phyloP scores from a whole-genome alignment of 1,284 basidiomycete genomes.

The Ustilago sp. region DNA sequence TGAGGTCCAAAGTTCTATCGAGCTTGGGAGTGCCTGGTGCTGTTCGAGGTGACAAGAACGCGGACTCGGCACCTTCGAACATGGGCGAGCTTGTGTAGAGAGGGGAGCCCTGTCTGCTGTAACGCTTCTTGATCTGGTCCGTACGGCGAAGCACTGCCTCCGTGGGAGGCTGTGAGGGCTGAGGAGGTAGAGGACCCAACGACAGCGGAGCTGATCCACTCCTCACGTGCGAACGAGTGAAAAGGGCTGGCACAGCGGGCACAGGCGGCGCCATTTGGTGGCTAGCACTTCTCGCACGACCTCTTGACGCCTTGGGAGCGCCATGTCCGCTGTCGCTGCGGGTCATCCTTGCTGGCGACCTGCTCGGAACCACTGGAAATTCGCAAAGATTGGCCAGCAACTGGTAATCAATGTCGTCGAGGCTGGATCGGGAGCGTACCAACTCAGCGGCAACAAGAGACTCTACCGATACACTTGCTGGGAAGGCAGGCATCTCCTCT shows the following conservation, averaged over 20 bases:
- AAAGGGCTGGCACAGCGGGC: not conserved
- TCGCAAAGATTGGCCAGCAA: conserved; percentile 36
- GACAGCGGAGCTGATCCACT: conserved; percentile 25
- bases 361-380: not conserved
- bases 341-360: not conserved
- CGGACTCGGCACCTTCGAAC: conserved; percentile 1
- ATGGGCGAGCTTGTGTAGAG: conserved; percentile 6
- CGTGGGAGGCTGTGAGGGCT: conserved; percentile 13
- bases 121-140: conserved; percentile 32
- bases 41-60: conserved; percentile 2
- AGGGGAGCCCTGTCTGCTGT: conserved; percentile 20
- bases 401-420: conserved; percentile 40
- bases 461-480: not conserved
- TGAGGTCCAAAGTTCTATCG: conserved; percentile 16
- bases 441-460: not conserved
- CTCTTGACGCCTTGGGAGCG: not conserved
- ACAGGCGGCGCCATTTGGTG: not conserved
- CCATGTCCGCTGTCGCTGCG: conserved; percentile 4
- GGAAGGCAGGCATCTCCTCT: conserved; percentile 16
- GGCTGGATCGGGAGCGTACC: conserved; percentile 19
- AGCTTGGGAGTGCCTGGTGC: conserved; percentile 18
- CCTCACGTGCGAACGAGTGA: conserved; percentile 3
- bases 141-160: conserved; percentile 31
- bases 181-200: conserved; percentile 37
- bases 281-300: conserved; percentile 9